Evolutionary conservation across 2,329 filamentous ascomycete species (phyloP), one percentile per base, ranked within the genome.

Genomic region (Alternaria ventricosa): DNA sequence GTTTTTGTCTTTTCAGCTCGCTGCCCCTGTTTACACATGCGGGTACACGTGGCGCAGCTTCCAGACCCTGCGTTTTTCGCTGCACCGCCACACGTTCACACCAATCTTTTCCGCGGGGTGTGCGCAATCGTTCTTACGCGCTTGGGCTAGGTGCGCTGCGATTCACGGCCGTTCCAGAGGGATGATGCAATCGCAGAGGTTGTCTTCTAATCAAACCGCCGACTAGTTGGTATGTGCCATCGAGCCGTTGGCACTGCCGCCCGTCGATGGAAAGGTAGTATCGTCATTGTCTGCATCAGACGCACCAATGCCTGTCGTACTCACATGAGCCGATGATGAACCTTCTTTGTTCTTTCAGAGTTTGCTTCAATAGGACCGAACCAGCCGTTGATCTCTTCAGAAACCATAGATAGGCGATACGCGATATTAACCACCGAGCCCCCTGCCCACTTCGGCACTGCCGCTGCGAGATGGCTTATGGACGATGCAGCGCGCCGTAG

Each of bases 1-100:
- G 58, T 49, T 61, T 59, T 43, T 55, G 20, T 44, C n/a, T 49
- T 60, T 50, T 68, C 69, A 71, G 69, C 69, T 71, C 53, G 36
- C 49, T n/a, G 44, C 66, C 68, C 66, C 43, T 68, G 66, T 67
- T 53, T 46, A 36, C 50, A 56, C 25, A 58, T 68, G 57, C 66
- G 57, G 55, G 47, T 62, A 8, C 30, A 66, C 63, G 64, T 64
- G 61, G 62, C 44, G 60, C 55, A 59, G 49, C 46, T 22, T 4
- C 43, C 28, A 30, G 54, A 54, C 50, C 45, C 49, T 47, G 30
- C 33, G 25, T 56, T 13, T 33, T 27, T 22, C 6, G 10, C 10
- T 45, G 41, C 60, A 59, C 55, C 50, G 60, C 60, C 60, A 62
- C 60, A 49, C n/a, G 43, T 55, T 47, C 28, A 36, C 10, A 6